A percentile compares a stretch with the other conserved stretches of the same genome.
These are phyloP conservation scores for Punctularia strigosozonata DNA, from an alignment of 768 basidiomycete species.

Conservation along the genomic window DNA sequence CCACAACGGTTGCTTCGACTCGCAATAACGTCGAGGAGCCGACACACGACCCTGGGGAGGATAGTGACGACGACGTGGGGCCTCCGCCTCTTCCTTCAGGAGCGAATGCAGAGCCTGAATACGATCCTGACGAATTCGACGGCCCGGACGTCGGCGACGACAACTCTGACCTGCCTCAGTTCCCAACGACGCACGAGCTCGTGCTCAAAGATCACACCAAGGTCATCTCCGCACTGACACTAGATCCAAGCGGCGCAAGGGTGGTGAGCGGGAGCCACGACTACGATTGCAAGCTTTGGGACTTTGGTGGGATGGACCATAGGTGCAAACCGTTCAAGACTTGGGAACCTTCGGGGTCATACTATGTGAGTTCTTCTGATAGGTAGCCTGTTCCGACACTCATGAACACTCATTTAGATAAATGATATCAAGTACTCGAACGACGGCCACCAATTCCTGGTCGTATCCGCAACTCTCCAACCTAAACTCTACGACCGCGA, in stretches of 20 bases:
- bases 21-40: constrained; percentile 16
- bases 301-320: constrained; percentile 95
- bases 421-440: constrained; percentile 86
- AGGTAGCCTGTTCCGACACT: constrained; percentile 5
- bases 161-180: constrained; percentile 41
- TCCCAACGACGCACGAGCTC: constrained; percentile 88
- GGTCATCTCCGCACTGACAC: constrained; percentile 82
- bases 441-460: constrained; percentile 76
- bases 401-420: constrained; percentile 37
- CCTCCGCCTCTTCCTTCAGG: constrained; percentile 7
- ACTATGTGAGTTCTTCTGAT: constrained; percentile 47
- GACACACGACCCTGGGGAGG: constrained; percentile 14
- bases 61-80: constrained; percentile 11
- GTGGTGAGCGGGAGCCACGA: constrained; percentile 89
- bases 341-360: constrained; percentile 91
- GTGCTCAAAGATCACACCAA: constrained; percentile 91
- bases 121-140: no score
- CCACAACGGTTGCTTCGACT: neutral
- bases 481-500: constrained; percentile 87
- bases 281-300: constrained; percentile 98
- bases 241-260: constrained; percentile 92
- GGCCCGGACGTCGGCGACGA: no score
- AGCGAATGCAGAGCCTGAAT: constrained; percentile 18
- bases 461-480: constrained; percentile 79
- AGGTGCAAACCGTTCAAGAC: constrained; percentile 90